Evolutionary conservation across 768 basidiomycete genomes (phyloP), one percentile per base, ranked within the genome.

Genomic region (Chalciporus pseudorubinellus): DNA sequence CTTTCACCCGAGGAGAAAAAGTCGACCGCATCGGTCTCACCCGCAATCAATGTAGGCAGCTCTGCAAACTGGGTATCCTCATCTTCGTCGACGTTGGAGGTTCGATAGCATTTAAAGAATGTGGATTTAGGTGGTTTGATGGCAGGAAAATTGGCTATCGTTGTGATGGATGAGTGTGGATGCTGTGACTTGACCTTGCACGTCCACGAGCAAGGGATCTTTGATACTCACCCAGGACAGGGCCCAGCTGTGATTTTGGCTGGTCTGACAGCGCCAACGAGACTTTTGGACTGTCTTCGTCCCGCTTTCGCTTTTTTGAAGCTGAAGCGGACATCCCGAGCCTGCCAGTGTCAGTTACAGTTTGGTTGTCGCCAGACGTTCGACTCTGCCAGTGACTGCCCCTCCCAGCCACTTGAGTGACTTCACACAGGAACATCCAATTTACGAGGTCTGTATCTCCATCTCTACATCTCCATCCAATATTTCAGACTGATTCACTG

Each of bases 11-110:
- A 76, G 48, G 89, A 84, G 57, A 83, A 81, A 70, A 88, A 92
- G 64, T 97, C 92, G 42, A 97, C 81, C 18, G 80, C 75, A 24
- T 84, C 77, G n/a, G 89, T 89, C 72, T 95, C 93, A 5, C 88
- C 95, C 0, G 83, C 89, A 20, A 95, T 74, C 13, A 90, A 61
- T 44, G 46, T 59, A 31, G 39, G 63, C 56, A 56, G 70, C 18
- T 63, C 59, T 13, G 62, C 65, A 43, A 77, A 77, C 1, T 53
- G 49, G 13, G 33, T n/a, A 28, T 64, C 71, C 43, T 53, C 58
- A n/a, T 59, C 61, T 7, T 56, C 61, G 29, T 66, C 50, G 4
- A 43, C 46, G 50, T 47, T 57, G 45, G 51, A 59, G 46, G 78
- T 81, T 39, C 63, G 71, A 66, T 86, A 91, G 59, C 81, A 79